Evolutionary conservation across 192 early-diverging fungal genomes (phyloP).

Genomic region (Hyaloraphidium curvatum): DNA sequence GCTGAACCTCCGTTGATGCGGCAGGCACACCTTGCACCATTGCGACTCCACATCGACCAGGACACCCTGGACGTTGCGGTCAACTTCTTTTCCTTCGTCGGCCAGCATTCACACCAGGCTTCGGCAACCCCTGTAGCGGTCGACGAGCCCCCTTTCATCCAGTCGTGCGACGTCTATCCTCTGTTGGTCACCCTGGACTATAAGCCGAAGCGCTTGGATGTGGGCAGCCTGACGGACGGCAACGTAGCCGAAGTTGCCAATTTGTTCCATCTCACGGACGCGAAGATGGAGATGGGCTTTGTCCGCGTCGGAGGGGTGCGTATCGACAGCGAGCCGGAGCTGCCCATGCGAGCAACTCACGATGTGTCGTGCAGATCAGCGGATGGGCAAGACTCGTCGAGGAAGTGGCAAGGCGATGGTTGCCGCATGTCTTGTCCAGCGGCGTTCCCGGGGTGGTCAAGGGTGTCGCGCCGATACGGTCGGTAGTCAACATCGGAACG

Average conservation of each 20-base stretch:
- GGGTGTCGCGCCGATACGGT: constrained; percentile 70
- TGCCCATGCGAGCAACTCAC: no score
- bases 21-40: not conserved
- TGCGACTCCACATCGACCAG: constrained; percentile 60
- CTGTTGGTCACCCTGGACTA: constrained; percentile 82
- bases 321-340: no score
- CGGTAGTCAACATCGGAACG: constrained; percentile 72
- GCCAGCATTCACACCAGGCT: not conserved
- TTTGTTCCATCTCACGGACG: constrained; percentile 49
- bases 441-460: constrained; percentile 78
- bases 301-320: not conserved
- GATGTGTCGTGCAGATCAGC: constrained; percentile 16
- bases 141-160: constrained; percentile 17
- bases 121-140: not conserved
- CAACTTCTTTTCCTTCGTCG: constrained; percentile 47
- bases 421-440: constrained; percentile 80
- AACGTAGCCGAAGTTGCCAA: constrained; percentile 73
- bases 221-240: constrained; percentile 43
- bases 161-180: constrained; percentile 43
- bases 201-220: constrained; percentile 85
- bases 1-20: not conserved
- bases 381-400: constrained; percentile 47
- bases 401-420: constrained; percentile 50
- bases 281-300: not conserved
- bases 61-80: constrained; percentile 73